Evolutionary conservation across 768 basidiomycete genomes (phyloP).

Genomic region (Cystobasidium ongulense): DNA sequence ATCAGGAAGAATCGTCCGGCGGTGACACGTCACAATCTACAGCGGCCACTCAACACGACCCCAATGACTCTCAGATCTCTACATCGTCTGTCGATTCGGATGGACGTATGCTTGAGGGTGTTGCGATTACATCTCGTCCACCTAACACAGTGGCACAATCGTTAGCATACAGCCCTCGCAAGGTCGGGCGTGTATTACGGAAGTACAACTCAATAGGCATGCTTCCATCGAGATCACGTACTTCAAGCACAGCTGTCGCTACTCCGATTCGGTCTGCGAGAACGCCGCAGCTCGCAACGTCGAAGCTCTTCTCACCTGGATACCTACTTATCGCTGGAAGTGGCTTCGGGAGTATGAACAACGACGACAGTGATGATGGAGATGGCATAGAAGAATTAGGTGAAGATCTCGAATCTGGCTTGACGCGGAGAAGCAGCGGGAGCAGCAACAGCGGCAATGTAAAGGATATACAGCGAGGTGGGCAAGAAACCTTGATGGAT

Average conservation of each 20-base stretch:
- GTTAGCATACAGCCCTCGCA: not conserved
- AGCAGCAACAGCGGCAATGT: not conserved
- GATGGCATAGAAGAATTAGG: not conserved
- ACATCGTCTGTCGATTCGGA: not conserved
- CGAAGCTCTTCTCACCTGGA: constrained; percentile 21
- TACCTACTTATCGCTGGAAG: constrained; percentile 21
- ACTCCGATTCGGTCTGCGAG: not conserved
- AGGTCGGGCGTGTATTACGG: not conserved
- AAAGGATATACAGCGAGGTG: not conserved
- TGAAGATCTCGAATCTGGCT: not conserved
- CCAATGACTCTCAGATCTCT: not conserved
- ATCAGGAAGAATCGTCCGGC: not conserved
- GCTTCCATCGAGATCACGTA: not conserved
- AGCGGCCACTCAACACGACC: not conserved
- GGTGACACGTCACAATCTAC: not conserved
- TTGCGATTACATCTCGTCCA: not conserved
- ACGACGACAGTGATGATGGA: not conserved
- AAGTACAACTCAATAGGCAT: constrained; percentile 2
- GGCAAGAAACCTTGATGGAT: not conserved
- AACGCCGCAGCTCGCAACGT: not conserved
- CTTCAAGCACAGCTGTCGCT: not conserved
- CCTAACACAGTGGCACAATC: not conserved
- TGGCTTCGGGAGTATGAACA: not conserved
- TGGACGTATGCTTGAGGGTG: not conserved
- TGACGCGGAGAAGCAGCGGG: not conserved